These are phyloP conservation scores for Colletotrichum coccodes DNA, from an alignment of 2,329 filamentous ascomycete genomes.

Conservation along the genomic window DNA sequence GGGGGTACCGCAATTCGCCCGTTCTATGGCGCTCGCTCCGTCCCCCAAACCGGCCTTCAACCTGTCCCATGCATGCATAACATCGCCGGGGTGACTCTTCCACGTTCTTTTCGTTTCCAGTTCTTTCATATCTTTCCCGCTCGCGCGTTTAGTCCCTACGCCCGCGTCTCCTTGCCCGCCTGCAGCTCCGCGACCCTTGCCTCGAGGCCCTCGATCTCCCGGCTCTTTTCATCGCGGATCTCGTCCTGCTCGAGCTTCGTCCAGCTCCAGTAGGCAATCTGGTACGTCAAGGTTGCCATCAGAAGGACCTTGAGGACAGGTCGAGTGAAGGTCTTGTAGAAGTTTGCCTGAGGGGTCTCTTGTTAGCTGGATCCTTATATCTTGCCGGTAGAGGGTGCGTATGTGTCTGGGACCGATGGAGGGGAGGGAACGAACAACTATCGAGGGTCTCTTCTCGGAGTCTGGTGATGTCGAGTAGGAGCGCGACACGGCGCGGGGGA, in stretches of 20 bases:
- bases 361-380: neutral
- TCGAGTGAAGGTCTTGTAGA: conserved; percentile 80
- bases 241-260: conserved; percentile 79
- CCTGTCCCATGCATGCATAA: neutral
- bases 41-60: neutral
- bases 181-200: conserved; percentile 48
- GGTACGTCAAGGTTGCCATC: conserved; percentile 81
- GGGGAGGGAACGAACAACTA: conserved; percentile 17
- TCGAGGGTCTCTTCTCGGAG: conserved; percentile 25
- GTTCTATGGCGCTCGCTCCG: too few species aligned
- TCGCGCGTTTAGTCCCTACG: neutral
- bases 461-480: conserved; percentile 21
- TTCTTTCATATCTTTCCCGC: neutral
- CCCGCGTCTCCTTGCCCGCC: neutral
- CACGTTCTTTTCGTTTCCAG: neutral
- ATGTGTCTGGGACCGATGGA: too few species aligned
- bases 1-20: too few species aligned
- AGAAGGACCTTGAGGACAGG: conserved; percentile 80
- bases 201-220: conserved; percentile 49
- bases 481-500: neutral
- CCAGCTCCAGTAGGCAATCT: conserved; percentile 81
- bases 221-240: conserved; percentile 60
- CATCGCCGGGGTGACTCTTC: too few species aligned
- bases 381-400: neutral
- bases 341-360: conserved; percentile 60